Conservation (phyloP, 192 early-diverging fungal genomes). For the Chytriomyces confervae region DNA sequence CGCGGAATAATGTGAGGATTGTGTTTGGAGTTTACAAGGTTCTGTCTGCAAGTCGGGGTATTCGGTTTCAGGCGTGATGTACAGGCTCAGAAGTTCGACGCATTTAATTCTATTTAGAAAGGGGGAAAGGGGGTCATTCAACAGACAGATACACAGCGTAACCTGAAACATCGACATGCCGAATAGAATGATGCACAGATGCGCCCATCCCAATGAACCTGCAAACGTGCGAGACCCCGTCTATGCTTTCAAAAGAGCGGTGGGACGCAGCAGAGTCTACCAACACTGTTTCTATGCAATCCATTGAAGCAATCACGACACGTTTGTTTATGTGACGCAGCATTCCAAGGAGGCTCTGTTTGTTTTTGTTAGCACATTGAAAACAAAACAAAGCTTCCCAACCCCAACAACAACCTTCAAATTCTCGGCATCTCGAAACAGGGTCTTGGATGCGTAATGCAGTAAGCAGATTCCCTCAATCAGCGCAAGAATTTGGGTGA, state of each 20-base stretch:
- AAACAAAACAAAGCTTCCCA: background rate
- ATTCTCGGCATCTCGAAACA: background rate
- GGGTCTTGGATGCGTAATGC: slow-evolving; percentile 6
- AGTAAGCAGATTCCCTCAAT: slow-evolving; percentile 7
- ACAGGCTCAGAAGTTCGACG: slow-evolving; percentile 1
- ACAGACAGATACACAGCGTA: background rate
- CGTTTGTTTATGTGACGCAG: background rate
- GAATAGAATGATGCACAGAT: background rate
- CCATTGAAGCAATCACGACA: background rate
- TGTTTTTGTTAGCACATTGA: background rate
- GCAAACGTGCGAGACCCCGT: background rate
- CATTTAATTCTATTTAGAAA: slow-evolving; percentile 2
- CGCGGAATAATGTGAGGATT: background rate
- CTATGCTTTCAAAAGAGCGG: slow-evolving; percentile 3
- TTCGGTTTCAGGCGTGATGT: background rate
- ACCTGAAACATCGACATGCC: background rate
- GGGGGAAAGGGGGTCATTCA: no score
- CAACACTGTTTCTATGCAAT: background rate
- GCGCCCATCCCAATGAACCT: no score
- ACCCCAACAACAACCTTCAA: background rate
- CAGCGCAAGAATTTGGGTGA: background rate
- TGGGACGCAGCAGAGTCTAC: background rate
- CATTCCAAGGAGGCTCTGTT: background rate
- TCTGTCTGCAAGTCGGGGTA: slow-evolving; percentile 6
- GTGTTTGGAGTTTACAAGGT: background rate